Percentiles rank a stretch among this genome's conserved stretches.
phyloP scores from a whole-genome alignment of 768 basidiomycete species.

The Tubosaeta sp. region DNA sequence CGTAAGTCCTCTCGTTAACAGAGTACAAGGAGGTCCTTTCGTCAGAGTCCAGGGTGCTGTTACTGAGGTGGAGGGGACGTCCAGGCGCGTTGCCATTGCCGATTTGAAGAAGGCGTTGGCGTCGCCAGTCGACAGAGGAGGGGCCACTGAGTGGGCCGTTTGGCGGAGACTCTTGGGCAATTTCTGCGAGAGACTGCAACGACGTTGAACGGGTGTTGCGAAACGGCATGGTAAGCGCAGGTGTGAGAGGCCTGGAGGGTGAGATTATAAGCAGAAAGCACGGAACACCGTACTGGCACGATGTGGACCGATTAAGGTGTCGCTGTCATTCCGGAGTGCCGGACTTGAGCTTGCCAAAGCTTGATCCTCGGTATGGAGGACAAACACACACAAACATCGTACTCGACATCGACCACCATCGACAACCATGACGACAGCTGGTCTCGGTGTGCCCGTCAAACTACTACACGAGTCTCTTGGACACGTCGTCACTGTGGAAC shows the following conservation, averaged over 20 bases:
- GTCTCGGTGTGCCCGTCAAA: slow-evolving; percentile 94
- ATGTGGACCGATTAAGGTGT: not conserved
- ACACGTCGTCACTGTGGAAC: slow-evolving; percentile 95
- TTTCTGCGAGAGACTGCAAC: slow-evolving; percentile 15
- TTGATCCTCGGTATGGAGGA: not conserved
- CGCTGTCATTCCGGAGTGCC: not conserved
- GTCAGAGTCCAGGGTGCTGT: slow-evolving; percentile 10
- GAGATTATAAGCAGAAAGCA: not conserved
- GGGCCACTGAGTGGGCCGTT: slow-evolving; percentile 44
- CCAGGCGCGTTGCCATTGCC: slow-evolving; percentile 26
- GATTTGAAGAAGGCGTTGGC: slow-evolving; percentile 56
- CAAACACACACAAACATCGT: slow-evolving; percentile 20
- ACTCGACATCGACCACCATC: slow-evolving; percentile 7
- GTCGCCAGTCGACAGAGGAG: slow-evolving; percentile 55
- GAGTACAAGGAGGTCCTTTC: slow-evolving; percentile 37
- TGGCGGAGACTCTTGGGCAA: slow-evolving; percentile 13
- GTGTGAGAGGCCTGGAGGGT: not conserved
- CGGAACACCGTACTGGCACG: not conserved
- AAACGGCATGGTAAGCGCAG: slow-evolving; percentile 13
- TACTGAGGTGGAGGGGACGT: not conserved
- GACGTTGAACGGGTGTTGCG: slow-evolving; percentile 17
- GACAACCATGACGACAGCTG: slow-evolving; percentile 39
- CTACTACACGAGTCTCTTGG: slow-evolving; percentile 95
- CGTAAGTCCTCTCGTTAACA: slow-evolving; percentile 44
- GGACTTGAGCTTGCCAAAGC: not conserved